Base-by-base conservation (phyloP, 805 yeast species). In the Nakazawaea holstii region DNA sequence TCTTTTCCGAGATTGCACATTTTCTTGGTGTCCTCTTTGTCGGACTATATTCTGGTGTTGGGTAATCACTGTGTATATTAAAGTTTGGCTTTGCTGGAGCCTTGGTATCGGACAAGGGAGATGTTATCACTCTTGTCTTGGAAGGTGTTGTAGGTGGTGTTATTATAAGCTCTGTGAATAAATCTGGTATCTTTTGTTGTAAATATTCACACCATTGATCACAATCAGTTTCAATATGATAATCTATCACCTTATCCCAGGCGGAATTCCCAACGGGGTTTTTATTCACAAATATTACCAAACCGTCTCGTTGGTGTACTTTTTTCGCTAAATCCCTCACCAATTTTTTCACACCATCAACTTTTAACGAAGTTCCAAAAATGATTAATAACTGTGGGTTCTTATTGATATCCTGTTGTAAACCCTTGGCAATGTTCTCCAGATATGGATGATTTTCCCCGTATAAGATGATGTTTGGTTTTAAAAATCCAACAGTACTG, bases 371-470 rank as follows among this genome's bases (percentile, higher is more conserved):
- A 0, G 99, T 94, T 0, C 99, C 99, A 76, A 88, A 82, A 9
- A 92, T 85, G n/a, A 92, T 66, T 41, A 94, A 72, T 51, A 87
- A 61, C 59, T 90, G 96, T 0, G 97, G 96, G 50, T 69, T 73
- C 38, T 76, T 68, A 50, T 69, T 72, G 49, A 88, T 59, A 65
- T 92, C 98, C 17, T 75, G 70, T 43, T 70, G 74, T 35, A 87
- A 65, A 7, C 90, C 89, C 41, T 73, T 74, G 2, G 95, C 85
- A 37, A 92, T 80, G n/a, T 72, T 66, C 51, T 88, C 96, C 5
- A 90, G 81, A 52, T 80, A 79, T 1, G 97, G 97, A 64, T 92
- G 98, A 57, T 90, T 83, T 60, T 92, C 98, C 1, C 97, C 97
- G 62, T 92, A 92, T 20, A 92, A 71, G 1, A 92, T 96, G 49